Percentiles rank a stretch among this genome's conserved stretches.
Conservation (phyloP, 345 rosid genomes). For the Salix suchowensis region DNA sequence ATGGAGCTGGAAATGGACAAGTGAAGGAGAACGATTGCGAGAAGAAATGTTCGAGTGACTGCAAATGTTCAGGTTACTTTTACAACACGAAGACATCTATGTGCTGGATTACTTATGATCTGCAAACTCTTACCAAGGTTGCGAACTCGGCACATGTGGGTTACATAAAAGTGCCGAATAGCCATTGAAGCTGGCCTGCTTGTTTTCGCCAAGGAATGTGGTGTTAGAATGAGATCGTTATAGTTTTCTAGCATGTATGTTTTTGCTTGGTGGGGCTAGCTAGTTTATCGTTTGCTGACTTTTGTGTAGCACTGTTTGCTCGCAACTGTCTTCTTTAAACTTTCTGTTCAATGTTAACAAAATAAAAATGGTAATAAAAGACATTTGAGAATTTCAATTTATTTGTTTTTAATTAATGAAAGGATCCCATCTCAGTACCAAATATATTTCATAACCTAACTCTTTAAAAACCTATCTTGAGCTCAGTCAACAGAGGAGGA, state of each 20-base stretch:
- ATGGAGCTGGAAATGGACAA: slow-evolving; percentile 35
- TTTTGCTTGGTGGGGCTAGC: background rate
- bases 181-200: background rate
- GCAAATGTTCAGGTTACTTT: slow-evolving; percentile 61
- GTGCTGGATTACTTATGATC: slow-evolving; percentile 61
- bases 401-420: no score
- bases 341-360: no score
- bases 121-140: slow-evolving; percentile 40
- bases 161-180: slow-evolving; percentile 27
- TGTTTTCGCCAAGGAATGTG: background rate
- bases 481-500: no score
- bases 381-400: background rate
- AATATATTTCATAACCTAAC: no score
- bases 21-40: slow-evolving; percentile 41
- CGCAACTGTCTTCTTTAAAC: background rate
- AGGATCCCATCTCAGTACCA: no score
- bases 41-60: slow-evolving; percentile 44
- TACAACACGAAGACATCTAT: slow-evolving; percentile 35
- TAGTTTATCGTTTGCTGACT: background rate
- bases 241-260: background rate
- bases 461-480: no score
- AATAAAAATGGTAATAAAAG: no score
- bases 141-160: slow-evolving; percentile 31
- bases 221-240: background rate
- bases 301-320: background rate